These are phyloP conservation scores for Stromatinia cepivora DNA, from an alignment of 2,329 filamentous ascomycete species.

Conservation along the genomic window DNA sequence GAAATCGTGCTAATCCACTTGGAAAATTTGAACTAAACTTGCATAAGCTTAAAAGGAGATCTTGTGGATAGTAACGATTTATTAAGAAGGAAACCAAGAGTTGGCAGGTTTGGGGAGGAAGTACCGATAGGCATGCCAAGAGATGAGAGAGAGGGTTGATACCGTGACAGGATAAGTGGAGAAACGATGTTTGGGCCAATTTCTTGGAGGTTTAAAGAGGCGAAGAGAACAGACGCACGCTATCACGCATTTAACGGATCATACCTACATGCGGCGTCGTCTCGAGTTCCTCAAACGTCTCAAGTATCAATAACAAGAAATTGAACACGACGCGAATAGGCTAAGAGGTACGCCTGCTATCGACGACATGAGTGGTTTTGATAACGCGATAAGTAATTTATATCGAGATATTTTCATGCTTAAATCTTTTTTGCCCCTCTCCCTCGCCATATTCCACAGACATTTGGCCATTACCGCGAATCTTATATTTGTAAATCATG, in stretches of 20 bases:
- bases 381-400: constrained; percentile 17
- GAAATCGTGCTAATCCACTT: not conserved
- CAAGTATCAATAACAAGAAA: constrained; percentile 12
- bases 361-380: not conserved
- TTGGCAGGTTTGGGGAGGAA: constrained; percentile 11
- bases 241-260: constrained; percentile 2
- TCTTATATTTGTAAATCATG: constrained; percentile 96
- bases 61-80: not conserved
- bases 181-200: constrained; percentile 5
- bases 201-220: constrained; percentile 7
- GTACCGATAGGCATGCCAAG: constrained; percentile 1
- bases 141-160: not conserved
- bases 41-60: not conserved
- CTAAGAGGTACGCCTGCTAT: constrained; percentile 4
- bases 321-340: not conserved
- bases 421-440: constrained; percentile 57
- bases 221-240: not conserved
- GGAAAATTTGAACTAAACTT: not conserved
- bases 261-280: not conserved
- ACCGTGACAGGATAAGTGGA: constrained; percentile 22
- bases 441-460: constrained; percentile 72
- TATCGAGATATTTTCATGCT: constrained; percentile 53
- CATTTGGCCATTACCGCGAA: constrained; percentile 81
- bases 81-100: not conserved
- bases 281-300: constrained; percentile 17